Evolutionary conservation across 2,329 filamentous ascomycete genomes (phyloP), one percentile per base, ranked within the genome.

Genomic region (Bipolaris gigantea): DNA sequence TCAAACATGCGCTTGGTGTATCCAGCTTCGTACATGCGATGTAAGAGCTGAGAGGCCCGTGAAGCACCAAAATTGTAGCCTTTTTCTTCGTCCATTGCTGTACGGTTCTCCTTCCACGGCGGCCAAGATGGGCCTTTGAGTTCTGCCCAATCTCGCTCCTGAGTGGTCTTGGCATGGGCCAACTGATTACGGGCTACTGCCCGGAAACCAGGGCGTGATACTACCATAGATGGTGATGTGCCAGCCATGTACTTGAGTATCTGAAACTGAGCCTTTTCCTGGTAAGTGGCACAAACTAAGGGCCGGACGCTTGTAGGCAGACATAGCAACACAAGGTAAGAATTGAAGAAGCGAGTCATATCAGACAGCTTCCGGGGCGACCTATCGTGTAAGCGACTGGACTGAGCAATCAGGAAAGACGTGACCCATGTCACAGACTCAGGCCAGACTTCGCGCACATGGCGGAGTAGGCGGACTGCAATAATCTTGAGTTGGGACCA

Each of bases 51-150:
- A 53, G 79, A 79, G n/a, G 84, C 83, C 51, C 81, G 80, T 51
- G 83, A 85, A 27, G 76, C 76, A 55, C 83, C 83, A 53, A 83
- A 80, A 36, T 84, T 80, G 41, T 80, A 78, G 10, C 79, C 81
- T 50, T 84, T 80, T 13, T 79, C 75, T n/a, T 79, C 77, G 63
- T 88, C 85, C 64, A 87, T 82, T 1, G 83, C 84, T 15, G 83
- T 80, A 48, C 78, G 82, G 42, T 84, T 81, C 64, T 84, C 80
- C 67, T 85, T 86, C 84, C 84, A 88, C 0, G 85, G 85, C 13
- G 85, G 85, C 85, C 85, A 88, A 7, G 82, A 84, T 8, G 78
- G 73, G 2, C 83, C 78, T 73, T 87, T 85, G 18, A 86, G 73
- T 40, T 77, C 73, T 2, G 84, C 84, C 79, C 83, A 87, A 54